Evolutionary conservation across 2,329 filamentous ascomycete species (phyloP), one percentile per base, ranked within the genome.

Genomic region (Exophiala sp.): DNA sequence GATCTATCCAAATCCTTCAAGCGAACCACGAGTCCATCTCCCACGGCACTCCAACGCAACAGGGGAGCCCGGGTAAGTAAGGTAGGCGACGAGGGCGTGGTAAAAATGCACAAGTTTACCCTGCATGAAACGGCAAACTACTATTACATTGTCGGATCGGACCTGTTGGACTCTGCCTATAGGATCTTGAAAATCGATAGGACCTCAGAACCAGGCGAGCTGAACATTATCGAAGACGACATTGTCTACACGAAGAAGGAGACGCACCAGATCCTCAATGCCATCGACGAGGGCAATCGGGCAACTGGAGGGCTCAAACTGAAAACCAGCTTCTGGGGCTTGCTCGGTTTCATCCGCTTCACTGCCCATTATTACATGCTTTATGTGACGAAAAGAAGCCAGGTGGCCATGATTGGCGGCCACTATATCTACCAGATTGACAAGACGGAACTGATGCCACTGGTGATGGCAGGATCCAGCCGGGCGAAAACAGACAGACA

Each of bases 291-390:
- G 65, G 93, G 93, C 0, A 98, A 97, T 67, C 90, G 87, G 63
- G 83, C 81, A 6, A 88, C 88, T 0, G 93, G 93, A 19, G 93
- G 93, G 1, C 79, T 98, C 69, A 93, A 86, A 66, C 76, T 95
- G 48, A 88, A 87, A 52, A 94, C 87, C 67, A 94, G 83, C 52
- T 61, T 59, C 29, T 98, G 91, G 93, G 93, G 93, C 1, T 71
- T 98, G 21, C 73, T 98, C 21, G 93, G 93, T 2, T 98, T 98
- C 67, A 93, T 98, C 66, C 81, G 87, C 54, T 97, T 98, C 67
- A 98, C 93, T 0, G 89, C 91, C 1, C 83, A 88, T 2, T 96
- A 94, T 67, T 98, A 98, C 67, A 97, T 98, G 90, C 77, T 97
- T 23, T 72, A 97, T 42, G 90, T 97, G 63, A 96, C 90, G 32